Base-by-base conservation (phyloP, 805 yeast species). In the Helenozyma rhizophorensis region DNA sequence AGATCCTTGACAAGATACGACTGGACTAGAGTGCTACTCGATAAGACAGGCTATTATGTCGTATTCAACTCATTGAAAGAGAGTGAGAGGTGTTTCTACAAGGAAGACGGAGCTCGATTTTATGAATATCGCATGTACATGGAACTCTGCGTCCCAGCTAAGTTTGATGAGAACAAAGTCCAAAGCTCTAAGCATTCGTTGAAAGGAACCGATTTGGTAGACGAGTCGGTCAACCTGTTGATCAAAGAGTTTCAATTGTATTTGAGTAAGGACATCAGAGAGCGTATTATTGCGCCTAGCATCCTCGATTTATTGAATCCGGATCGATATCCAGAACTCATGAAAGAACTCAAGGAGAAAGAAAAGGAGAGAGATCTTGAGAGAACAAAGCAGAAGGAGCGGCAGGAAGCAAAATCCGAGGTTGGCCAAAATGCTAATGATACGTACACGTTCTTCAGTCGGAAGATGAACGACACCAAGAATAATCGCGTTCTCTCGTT, bases 251-350 rank as follows among this genome's bases (percentile, higher is more conserved):
- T 87, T 31, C 76, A 75, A 38, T 61, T 65, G 9, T 77, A 79
- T 28, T 54, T 87, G 27, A 60, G 77, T 14, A 80, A 81, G 39
- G 95, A 87, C 57, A 73, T 87, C 15, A 68, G 83, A 43, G 90
- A 79, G 48, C 73, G 86, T 39, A 59, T 83, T 3, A 71, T 85
- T 15, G 88, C 83, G 0, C 86, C 93, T 0, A 66, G 70, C 2
- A 73, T 87, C 12, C 64, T 83, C 33, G 79, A 79, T 19, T 57
- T 72, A 13, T 63, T 87, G 43, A 71, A 74, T 36, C 79, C 78
- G 24, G 74, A 72, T 4, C 70, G 70, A 23, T 81, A 73, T 48
- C 82, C 85, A 1, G 72, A 68, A 3, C 51, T 65, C 13, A 49
- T 65, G 16, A 51, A 55, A 25, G 66, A 59, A 14, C 50, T 65